Base-by-base conservation (phyloP, 352 stramenopile species). In the Globisporangium recalcitrans region DNA sequence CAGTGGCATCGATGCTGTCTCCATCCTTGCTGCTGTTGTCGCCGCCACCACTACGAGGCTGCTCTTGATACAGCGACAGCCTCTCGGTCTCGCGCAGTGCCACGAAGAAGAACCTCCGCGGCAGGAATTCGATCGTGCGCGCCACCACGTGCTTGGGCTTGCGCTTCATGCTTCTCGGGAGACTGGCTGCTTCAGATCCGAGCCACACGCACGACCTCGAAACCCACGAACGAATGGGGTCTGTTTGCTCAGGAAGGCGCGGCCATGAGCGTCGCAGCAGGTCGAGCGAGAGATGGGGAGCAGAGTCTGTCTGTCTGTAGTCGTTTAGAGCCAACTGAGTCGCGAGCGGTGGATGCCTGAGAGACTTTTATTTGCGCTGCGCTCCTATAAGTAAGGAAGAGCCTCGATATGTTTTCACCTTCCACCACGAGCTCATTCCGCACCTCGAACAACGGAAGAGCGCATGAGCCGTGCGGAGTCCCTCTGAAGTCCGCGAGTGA, bases 111-210 rank as follows among this genome's bases (percentile, higher is more conserved):
- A 91, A 89, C 31, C 66, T 60, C 40, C 52, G 46, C 0, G 78
- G 73, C 13, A 84, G 58, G 55, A 91, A 87, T 67, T 88, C 82
- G 46, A 91, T 87, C 1, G 80, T 70, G 3, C 58, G 63, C 8
- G 75, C 57, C 14, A 70, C 57, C 11, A 80, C 56, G 42, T 57
- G 56, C 27, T 53, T 55, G 10, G 78, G 59, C 13, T 69, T 69
- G 57, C 73, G 73, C 67, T 80, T 88, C 82, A 91, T 91, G 14
- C 14, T 21, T 11, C 24, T 46, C 2, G 11, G n/a, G n/a, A n/a
- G n/a, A n/a, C n/a, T n/a, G n/a, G n/a, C n/a, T n/a, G n/a, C n/a
- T n/a, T n/a, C n/a, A n/a, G n/a, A n/a, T n/a, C n/a, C n/a, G n/a
- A n/a, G n/a, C n/a, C n/a, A n/a, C n/a, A n/a, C n/a, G n/a, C n/a